These are phyloP conservation scores for Cardamine chenopodiifolia DNA, from an alignment of 345 rosid genomes.

Conservation along the genomic window DNA sequence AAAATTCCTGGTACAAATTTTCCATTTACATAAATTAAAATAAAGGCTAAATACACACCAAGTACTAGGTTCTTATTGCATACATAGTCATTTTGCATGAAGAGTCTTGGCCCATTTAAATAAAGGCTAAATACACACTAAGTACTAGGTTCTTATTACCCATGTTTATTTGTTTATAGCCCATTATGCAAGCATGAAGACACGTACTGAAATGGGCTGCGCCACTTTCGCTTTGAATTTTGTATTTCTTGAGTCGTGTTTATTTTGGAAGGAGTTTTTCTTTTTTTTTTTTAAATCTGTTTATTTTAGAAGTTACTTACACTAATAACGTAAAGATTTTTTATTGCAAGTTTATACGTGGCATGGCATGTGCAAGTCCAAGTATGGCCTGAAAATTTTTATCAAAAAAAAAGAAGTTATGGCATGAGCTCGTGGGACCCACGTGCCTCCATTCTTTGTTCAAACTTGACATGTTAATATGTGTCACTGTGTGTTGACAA, in stretches of 20 bases:
- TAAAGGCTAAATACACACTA: neutral
- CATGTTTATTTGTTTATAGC: neutral
- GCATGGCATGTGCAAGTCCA: conserved; percentile 29
- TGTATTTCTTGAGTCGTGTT: neutral
- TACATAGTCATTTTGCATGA: neutral
- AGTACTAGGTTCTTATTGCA: too few species aligned
- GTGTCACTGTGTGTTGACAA: too few species aligned
- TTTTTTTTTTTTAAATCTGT: too few species aligned
- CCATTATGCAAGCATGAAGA: neutral
- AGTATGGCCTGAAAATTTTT: neutral
- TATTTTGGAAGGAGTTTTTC: neutral
- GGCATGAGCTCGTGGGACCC: conserved; percentile 20
- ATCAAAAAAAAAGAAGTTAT: neutral
- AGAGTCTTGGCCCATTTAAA: neutral
- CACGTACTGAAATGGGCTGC: neutral
- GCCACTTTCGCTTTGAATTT: neutral
- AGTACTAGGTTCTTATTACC: neutral
- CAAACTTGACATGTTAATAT: conserved; percentile 17
- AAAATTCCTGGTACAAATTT: neutral
- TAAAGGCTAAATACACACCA: too few species aligned
- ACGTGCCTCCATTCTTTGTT: conserved; percentile 29
- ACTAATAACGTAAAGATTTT: too few species aligned
- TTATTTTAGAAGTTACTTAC: neutral
- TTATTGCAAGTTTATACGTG: neutral
- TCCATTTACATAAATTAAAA: too few species aligned